These are phyloP conservation scores for Neospermospora avenae DNA, from an alignment of 2,329 filamentous ascomycete genomes.

Conservation along the genomic window DNA sequence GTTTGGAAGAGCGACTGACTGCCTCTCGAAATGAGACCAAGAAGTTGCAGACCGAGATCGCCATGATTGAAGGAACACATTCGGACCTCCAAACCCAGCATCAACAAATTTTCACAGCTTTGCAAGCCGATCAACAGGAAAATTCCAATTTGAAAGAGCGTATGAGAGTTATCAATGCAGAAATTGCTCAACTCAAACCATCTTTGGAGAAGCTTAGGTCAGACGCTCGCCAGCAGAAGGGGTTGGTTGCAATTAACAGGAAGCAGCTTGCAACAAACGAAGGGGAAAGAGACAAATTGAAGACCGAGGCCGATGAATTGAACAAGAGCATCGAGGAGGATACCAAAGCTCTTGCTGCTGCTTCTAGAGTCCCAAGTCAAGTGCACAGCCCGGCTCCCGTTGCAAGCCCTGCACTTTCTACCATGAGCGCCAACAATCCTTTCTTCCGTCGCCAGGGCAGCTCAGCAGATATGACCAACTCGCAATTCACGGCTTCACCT, in stretches of 20 bases:
- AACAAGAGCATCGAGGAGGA: conserved; percentile 60
- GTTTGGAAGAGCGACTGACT: conserved; percentile 78
- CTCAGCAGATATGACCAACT: conserved; percentile 47
- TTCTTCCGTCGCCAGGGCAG: conserved; percentile 78
- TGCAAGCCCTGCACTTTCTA: conserved; percentile 66
- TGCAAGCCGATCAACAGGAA: conserved; percentile 86
- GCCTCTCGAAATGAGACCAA: conserved; percentile 75
- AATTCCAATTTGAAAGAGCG: conserved; percentile 83
- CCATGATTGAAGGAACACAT: conserved; percentile 75
- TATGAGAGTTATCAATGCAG: conserved; percentile 77
- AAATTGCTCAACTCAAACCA: conserved; percentile 80
- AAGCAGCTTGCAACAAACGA: conserved; percentile 93
- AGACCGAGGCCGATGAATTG: conserved; percentile 70
- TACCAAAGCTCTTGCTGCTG: conserved; percentile 49
- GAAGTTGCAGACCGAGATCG: conserved; percentile 80
- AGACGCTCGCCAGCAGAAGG: conserved; percentile 92
- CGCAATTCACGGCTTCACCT: conserved; percentile 43
- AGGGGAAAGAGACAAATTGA: conserved; percentile 82
- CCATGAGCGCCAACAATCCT: conserved; percentile 80
- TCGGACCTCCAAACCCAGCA: conserved; percentile 82
- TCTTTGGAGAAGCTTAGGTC: conserved; percentile 90
- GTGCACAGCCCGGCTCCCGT: conserved; percentile 45
- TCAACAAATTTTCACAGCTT: conserved; percentile 66
- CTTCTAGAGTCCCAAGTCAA: conserved; percentile 44
- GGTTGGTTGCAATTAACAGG: conserved; percentile 95